Percentiles rank a stretch among this genome's conserved stretches.
phyloP scores from a whole-genome alignment of 2,329 filamentous ascomycete genomes.

The Ramichloridium luteum region DNA sequence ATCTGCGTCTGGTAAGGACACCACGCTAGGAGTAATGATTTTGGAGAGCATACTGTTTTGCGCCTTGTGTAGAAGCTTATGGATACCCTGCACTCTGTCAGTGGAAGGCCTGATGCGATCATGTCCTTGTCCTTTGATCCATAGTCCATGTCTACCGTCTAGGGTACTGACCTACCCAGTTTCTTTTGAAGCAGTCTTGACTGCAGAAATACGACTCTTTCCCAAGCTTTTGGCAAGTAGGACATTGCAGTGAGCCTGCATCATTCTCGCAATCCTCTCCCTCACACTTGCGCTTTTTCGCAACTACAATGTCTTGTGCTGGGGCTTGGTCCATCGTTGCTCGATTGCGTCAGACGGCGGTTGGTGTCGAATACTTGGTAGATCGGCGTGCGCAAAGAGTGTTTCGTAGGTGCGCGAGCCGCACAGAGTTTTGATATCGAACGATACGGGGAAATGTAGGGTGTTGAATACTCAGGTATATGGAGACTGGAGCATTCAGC shows the following conservation, averaged over 20 bases:
- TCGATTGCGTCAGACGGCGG: too few species aligned
- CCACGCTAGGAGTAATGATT: slow-evolving; percentile 63
- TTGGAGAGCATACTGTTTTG: slow-evolving; percentile 59
- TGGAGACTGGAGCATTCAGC: too few species aligned
- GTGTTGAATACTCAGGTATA: too few species aligned
- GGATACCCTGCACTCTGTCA: slow-evolving; percentile 48
- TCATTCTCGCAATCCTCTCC: slow-evolving; percentile 78
- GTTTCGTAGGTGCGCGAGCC: too few species aligned
- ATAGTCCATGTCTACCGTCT: background rate
- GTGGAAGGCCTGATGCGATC: slow-evolving; percentile 3
- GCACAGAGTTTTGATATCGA: too few species aligned
- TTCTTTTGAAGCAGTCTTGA: slow-evolving; percentile 97
- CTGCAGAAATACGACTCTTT: slow-evolving; percentile 94
- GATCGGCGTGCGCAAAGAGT: too few species aligned
- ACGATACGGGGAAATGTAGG: too few species aligned
- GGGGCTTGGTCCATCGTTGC: slow-evolving; percentile 25
- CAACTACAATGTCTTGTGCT: slow-evolving; percentile 23
- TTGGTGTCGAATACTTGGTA: too few species aligned
- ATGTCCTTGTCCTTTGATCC: background rate
- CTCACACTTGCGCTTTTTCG: slow-evolving; percentile 56
- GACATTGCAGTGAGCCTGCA: slow-evolving; percentile 78
- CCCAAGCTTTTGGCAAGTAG: slow-evolving; percentile 82
- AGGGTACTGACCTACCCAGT: slow-evolving; percentile 60
- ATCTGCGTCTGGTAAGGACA: slow-evolving; percentile 80
- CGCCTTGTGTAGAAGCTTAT: slow-evolving; percentile 76